These are phyloP conservation scores for Penicillium riverlandense DNA, from an alignment of 495 filamentous ascomycete species.

Conservation along the genomic window DNA sequence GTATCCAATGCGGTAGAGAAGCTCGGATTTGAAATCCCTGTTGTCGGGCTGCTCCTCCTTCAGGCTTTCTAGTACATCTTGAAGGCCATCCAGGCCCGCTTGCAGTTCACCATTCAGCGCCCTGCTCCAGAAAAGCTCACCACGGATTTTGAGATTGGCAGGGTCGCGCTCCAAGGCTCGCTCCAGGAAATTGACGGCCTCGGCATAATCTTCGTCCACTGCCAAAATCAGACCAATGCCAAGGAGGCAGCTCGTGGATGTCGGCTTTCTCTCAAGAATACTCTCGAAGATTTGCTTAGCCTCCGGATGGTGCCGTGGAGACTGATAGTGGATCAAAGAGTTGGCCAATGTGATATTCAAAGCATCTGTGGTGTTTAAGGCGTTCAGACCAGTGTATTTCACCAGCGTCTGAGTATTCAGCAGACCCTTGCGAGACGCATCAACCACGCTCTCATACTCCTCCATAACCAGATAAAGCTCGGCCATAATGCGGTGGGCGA, in stretches of 20 bases:
- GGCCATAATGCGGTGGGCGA: conserved; percentile 77
- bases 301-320: conserved; percentile 82
- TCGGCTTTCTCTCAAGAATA: conserved; percentile 63
- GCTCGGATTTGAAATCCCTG: conserved; percentile 71
- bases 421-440: conserved; percentile 66
- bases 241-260: conserved; percentile 72
- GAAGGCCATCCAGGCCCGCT: conserved; percentile 57
- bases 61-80: conserved; percentile 57
- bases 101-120: conserved; percentile 71
- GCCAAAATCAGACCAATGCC: conserved; percentile 87
- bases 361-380: conserved; percentile 62
- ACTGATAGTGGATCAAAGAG: conserved; percentile 76
- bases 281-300: conserved; percentile 74
- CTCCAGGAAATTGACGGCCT: conserved; percentile 70
- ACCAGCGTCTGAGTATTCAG: conserved; percentile 52
- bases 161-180: conserved; percentile 65
- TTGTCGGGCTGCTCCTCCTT: conserved; percentile 46
- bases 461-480: conserved; percentile 81
- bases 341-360: conserved; percentile 73
- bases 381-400: conserved; percentile 53
- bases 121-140: conserved; percentile 85
- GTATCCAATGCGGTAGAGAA: conserved; percentile 79
- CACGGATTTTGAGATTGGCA: conserved; percentile 64
- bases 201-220: conserved; percentile 78
- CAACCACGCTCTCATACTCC: conserved; percentile 79